Conservation (phyloP, 805 yeast genomes). For the Tetrapisispora pingtungensis region DNA sequence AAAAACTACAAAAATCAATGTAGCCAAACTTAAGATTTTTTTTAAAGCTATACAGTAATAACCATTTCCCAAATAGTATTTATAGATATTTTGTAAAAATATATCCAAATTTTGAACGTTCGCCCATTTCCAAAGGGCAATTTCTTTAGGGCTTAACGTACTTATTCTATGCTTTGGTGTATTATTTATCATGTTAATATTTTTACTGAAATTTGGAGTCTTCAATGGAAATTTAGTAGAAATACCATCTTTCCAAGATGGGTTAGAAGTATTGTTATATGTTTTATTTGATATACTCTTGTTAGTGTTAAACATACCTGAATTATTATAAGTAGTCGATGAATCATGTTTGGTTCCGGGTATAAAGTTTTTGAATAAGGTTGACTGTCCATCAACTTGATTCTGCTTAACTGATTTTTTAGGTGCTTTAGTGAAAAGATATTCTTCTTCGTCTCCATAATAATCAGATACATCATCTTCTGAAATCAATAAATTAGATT, state of each 20-base stretch:
- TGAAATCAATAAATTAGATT: background rate
- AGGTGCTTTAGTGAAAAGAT: constrained; percentile 2
- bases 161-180: constrained; percentile 28
- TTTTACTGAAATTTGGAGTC: constrained; percentile 18
- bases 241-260: background rate
- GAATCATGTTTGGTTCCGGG: background rate
- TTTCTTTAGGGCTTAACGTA: constrained; percentile 51
- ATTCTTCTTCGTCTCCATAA: constrained; percentile 8
- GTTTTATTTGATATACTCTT: background rate
- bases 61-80: constrained; percentile 81
- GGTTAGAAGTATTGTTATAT: background rate
- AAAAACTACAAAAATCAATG: constrained; percentile 68
- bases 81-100: constrained; percentile 73
- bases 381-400: background rate
- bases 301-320: background rate
- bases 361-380: background rate
- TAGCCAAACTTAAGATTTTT: constrained; percentile 55
- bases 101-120: constrained; percentile 86
- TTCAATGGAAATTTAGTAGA: constrained; percentile 4
- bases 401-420: background rate
- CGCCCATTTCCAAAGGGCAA: constrained; percentile 94
- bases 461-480: constrained; percentile 7
- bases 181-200: constrained; percentile 18
- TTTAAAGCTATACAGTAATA: constrained; percentile 63
- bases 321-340: background rate